These are phyloP conservation scores for Phytophthora rubi DNA, from an alignment of 352 stramenopile species.

Conservation along the genomic window DNA sequence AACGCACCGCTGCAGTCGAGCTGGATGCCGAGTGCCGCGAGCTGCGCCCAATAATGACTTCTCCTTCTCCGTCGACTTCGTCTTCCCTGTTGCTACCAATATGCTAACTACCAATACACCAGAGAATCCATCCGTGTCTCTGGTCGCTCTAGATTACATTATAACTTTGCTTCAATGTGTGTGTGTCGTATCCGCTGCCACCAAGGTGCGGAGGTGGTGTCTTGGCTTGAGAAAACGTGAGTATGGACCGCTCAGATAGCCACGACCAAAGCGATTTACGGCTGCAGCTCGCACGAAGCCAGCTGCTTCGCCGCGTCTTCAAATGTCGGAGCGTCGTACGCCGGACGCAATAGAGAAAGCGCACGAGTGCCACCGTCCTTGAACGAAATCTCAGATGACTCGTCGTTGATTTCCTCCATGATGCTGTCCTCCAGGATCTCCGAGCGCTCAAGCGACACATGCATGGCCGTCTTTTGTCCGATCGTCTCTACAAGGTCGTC, in stretches of 20 bases:
- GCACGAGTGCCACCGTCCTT: conserved; percentile 31
- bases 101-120: conserved; percentile 47
- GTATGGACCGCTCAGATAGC: conserved; percentile 2
- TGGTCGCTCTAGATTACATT: conserved; percentile 52
- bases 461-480: conserved; percentile 52
- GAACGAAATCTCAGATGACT: conserved; percentile 41
- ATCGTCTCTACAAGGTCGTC: conserved; percentile 81
- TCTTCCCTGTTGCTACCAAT: conserved; percentile 34
- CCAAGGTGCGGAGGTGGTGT: conserved; percentile 28
- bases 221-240: conserved; percentile 31
- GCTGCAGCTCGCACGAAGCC: conserved; percentile 48
- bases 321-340: conserved; percentile 45
- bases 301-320: conserved; percentile 54
- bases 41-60: conserved; percentile 40
- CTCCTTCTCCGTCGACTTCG: conserved; percentile 22
- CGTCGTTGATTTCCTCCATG: conserved; percentile 49
- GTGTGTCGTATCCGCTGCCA: conserved; percentile 39
- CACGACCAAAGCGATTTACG: conserved; percentile 27
- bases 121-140: conserved; percentile 34
- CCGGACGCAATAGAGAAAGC: conserved; percentile 33
- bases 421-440: conserved; percentile 52
- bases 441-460: conserved; percentile 46
- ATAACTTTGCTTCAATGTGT: conserved; percentile 37
- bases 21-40: conserved; percentile 16
- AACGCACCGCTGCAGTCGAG: conserved; percentile 30